Evolutionary conservation across 352 stramenopile genomes (phyloP).

Genomic region (Phytophthora meadii): DNA sequence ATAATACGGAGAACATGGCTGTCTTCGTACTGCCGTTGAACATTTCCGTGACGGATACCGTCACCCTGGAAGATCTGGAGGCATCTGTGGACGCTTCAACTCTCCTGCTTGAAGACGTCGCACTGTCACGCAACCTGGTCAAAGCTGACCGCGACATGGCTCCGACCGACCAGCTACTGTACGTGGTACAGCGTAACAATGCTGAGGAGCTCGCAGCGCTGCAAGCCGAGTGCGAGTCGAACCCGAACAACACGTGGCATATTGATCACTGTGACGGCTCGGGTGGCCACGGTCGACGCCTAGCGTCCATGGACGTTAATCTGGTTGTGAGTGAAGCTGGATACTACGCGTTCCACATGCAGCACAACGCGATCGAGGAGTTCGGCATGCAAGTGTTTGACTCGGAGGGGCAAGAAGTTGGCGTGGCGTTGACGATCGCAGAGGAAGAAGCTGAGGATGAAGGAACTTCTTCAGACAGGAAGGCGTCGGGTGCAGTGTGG

Average conservation of each 20-base stretch:
- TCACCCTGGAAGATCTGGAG: slow-evolving; percentile 33
- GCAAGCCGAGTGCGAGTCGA: slow-evolving; percentile 48
- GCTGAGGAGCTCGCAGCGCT: slow-evolving; percentile 42
- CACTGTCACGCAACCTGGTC: slow-evolving; percentile 49
- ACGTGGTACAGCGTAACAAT: slow-evolving; percentile 60
- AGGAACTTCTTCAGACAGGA: slow-evolving; percentile 22
- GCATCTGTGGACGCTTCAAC: slow-evolving; percentile 30
- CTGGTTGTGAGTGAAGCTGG: slow-evolving; percentile 39
- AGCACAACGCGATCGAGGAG: slow-evolving; percentile 57
- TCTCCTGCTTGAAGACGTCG: slow-evolving; percentile 45
- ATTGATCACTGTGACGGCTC: slow-evolving; percentile 55
- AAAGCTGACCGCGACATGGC: slow-evolving; percentile 49
- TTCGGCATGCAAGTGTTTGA: slow-evolving; percentile 49
- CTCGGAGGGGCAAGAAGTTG: slow-evolving; percentile 20
- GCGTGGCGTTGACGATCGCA: slow-evolving; percentile 26
- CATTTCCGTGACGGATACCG: slow-evolving; percentile 20
- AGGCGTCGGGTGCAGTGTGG: slow-evolving; percentile 40
- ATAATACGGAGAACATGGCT: slow-evolving; percentile 59
- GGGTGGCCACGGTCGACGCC: slow-evolving; percentile 36
- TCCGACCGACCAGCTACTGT: slow-evolving; percentile 47
- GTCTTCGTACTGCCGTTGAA: slow-evolving; percentile 47
- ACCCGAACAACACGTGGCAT: slow-evolving; percentile 51
- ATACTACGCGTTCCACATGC: slow-evolving; percentile 56
- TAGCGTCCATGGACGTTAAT: slow-evolving; percentile 48
- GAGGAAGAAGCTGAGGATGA: slow-evolving; percentile 27